These are phyloP conservation scores for Saccharum hybrid DNA, from an alignment of 202 grass and related monocot genomes.

Conservation along the genomic window DNA sequence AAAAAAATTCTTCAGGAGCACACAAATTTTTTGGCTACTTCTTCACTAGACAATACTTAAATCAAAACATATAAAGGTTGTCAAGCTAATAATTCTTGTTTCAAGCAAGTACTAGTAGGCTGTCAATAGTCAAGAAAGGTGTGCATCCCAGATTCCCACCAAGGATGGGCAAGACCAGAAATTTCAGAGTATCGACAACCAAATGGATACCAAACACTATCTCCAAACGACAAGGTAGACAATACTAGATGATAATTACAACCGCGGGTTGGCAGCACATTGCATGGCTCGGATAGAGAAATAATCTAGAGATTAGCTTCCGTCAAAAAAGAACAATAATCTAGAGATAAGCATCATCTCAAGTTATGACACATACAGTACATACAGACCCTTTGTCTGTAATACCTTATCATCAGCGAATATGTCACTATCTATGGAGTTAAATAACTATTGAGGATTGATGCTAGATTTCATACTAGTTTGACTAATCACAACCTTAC, in stretches of 20 bases:
- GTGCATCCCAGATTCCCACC: slow-evolving; percentile 24
- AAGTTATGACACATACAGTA: neutral
- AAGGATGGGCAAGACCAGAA: slow-evolving; percentile 14
- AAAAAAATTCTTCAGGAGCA: neutral
- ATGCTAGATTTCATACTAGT: slow-evolving; percentile 40
- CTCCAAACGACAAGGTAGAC: slow-evolving; percentile 51
- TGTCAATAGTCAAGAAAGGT: slow-evolving; percentile 39
- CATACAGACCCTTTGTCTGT: slow-evolving; percentile 37
- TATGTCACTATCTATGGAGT: slow-evolving; percentile 39
- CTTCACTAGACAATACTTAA: neutral
- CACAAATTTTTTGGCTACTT: neutral
- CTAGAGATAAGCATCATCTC: slow-evolving; percentile 36
- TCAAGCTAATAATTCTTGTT: neutral
- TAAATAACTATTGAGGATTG: slow-evolving; percentile 38
- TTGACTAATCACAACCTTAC: slow-evolving; percentile 56
- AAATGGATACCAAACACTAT: slow-evolving; percentile 40
- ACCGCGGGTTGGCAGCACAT: slow-evolving; percentile 1
- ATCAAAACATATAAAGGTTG: slow-evolving; percentile 30
- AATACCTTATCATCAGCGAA: slow-evolving; percentile 39
- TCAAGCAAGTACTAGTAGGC: slow-evolving; percentile 22
- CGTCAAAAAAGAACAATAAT: neutral
- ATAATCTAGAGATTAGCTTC: neutral
- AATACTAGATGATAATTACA: slow-evolving; percentile 34
- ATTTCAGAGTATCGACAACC: slow-evolving; percentile 41
- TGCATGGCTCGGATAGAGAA: slow-evolving; percentile 33